Conservation (phyloP, 177 flowering plant species). For the Tripterygium wilfordii region DNA sequence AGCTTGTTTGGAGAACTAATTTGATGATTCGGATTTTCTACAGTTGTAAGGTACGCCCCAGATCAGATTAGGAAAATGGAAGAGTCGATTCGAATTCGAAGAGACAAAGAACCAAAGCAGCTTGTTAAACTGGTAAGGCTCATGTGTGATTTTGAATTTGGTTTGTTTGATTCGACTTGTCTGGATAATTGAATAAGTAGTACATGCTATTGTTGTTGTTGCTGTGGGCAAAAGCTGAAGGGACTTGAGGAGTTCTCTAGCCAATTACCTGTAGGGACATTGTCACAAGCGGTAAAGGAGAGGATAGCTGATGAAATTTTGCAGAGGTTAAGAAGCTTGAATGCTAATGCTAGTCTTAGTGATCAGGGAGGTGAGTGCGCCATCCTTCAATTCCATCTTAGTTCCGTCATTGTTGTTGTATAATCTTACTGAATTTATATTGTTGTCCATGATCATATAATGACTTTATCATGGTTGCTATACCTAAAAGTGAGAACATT, state of each 20-base stretch:
- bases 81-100: slow-evolving; percentile 71
- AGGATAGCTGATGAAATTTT: slow-evolving; percentile 62
- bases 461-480: too few relatives aligned
- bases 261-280: slow-evolving; percentile 22
- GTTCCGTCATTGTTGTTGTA: neutral
- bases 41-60: slow-evolving; percentile 61
- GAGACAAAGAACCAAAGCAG: slow-evolving; percentile 52
- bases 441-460: too few relatives aligned
- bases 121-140: slow-evolving; percentile 64
- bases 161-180: slow-evolving; percentile 1
- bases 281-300: slow-evolving; percentile 51
- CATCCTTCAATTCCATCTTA: neutral
- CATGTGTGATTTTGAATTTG: neutral
- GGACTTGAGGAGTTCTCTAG: slow-evolving; percentile 30
- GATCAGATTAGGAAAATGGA: slow-evolving; percentile 86
- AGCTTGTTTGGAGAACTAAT: too few relatives aligned
- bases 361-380: slow-evolving; percentile 72
- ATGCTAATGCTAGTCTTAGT: slow-evolving; percentile 31
- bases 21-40: too few relatives aligned
- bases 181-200: neutral
- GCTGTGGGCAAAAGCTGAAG: slow-evolving; percentile 44
- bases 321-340: slow-evolving; percentile 45
- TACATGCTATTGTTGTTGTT: slow-evolving; percentile 6
- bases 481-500: too few relatives aligned
- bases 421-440: too few relatives aligned